These are phyloP conservation scores for Bryopsis sp. DNA, from an alignment of 139 green algal species.

Conservation along the genomic window DNA sequence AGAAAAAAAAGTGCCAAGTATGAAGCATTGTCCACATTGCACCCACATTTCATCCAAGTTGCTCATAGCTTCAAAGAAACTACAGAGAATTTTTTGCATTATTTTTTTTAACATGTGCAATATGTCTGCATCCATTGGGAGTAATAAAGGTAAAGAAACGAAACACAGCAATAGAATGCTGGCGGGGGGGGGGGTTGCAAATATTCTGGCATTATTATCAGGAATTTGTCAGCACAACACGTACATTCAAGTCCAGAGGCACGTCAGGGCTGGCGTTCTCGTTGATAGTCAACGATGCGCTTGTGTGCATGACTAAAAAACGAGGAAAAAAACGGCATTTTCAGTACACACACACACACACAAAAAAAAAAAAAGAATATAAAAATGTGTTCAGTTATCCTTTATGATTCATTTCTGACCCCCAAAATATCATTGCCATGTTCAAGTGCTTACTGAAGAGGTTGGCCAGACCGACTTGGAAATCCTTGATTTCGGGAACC, in stretches of 20 bases:
- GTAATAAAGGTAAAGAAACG: too few species aligned
- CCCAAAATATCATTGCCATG: background rate
- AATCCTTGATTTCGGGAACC: conserved; percentile 37
- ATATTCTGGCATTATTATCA: too few species aligned
- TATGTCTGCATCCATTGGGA: too few species aligned
- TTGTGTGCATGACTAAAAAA: conserved; percentile 38
- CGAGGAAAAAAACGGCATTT: background rate
- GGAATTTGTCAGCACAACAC: background rate
- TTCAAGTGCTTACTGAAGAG: conserved; percentile 22
- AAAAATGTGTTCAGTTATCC: background rate
- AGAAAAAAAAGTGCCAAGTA: too few species aligned
- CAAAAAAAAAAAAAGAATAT: background rate
- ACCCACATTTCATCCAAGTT: too few species aligned
- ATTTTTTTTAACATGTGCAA: too few species aligned
- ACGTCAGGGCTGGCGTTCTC: conserved; percentile 59
- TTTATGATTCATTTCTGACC: background rate
- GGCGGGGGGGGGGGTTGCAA: too few species aligned
- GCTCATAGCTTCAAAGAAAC: too few species aligned
- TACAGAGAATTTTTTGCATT: too few species aligned
- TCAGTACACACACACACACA: background rate
- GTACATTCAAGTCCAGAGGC: conserved; percentile 47
- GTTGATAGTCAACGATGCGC: conserved; percentile 60
- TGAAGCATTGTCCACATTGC: too few species aligned
- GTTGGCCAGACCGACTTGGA: conserved; percentile 32
- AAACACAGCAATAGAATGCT: too few species aligned